Percentiles rank a stretch among this genome's conserved stretches.
These are phyloP conservation scores for Vigna hirtella DNA, from an alignment of 306 rosid genomes.

Conservation along the genomic window DNA sequence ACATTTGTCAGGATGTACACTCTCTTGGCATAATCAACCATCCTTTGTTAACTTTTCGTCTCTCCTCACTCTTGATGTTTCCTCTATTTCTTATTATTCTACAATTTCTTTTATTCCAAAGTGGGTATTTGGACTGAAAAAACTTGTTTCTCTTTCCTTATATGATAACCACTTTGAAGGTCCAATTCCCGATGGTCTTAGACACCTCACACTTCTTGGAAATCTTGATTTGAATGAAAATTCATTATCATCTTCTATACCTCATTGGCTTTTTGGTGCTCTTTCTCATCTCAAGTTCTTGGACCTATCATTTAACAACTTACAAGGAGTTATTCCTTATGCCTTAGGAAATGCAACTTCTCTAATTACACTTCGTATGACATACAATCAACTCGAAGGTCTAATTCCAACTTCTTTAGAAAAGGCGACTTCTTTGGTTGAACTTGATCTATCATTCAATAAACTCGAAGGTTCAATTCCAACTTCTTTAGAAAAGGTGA, in stretches of 20 bases:
- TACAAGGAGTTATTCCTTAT: not conserved
- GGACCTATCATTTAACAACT: rapidly evolving
- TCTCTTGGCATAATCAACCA: not conserved
- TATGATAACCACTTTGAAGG: rapidly evolving
- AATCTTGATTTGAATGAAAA: not conserved
- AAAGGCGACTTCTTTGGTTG: too few species aligned
- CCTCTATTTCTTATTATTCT: not conserved
- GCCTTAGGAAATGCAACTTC: slow-evolving; percentile 34
- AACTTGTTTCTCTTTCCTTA: slow-evolving; percentile 4
- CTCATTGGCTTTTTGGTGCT: not conserved
- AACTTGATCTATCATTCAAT: not conserved
- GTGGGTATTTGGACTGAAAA: slow-evolving; percentile 12
- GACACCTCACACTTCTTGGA: slow-evolving; percentile 41
- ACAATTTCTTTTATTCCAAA: not conserved
- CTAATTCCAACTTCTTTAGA: not conserved
- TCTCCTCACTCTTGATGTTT: not conserved
- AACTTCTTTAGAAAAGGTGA: not conserved
- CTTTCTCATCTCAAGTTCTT: slow-evolving; percentile 34
- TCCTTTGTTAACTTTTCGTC: slow-evolving; percentile 16
- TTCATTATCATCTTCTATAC: slow-evolving; percentile 38
- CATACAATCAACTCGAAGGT: not conserved
- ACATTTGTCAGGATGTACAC: rapidly evolving
- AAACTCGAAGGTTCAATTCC: not conserved
- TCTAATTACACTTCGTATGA: not conserved
- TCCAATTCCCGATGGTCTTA: slow-evolving; percentile 1